Base-by-base conservation (phyloP, 108 stramenopile genomes). In the Fragilaria radians region DNA sequence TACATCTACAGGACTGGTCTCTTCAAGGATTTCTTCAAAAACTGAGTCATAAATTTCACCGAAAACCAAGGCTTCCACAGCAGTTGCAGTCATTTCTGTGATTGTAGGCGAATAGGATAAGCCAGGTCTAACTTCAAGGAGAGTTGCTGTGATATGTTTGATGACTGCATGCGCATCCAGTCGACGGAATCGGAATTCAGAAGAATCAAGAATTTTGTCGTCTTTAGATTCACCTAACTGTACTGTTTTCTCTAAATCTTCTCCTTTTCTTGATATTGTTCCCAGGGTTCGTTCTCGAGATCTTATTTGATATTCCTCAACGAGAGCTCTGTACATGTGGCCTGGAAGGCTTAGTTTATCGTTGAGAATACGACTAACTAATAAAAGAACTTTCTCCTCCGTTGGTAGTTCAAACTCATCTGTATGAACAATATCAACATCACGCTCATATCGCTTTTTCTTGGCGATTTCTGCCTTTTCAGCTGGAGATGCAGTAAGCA, bases 131-230 rank as follows among this genome's bases (percentile, higher is more conserved):
- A 82, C 83, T 54, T 88, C 83, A 19, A 92, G 65, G 4, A 92
- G 70, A 2, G 87, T 81, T 28, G 83, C 83, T n/a, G 91, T 92
- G 7, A 92, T 77, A 63, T 88, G 82, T 64, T 89, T 89, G 21
- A 92, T 92, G 32, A 89, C 70, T 7, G 77, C 88, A 70, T 92
- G 91, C 2, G 85, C 80, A 62, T 92, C 83, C 51, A 73, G 83
- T 18, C 87, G 82, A 33, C 85, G 61, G 7, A 59, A 55, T 30
- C 73, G 52, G 7, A 64, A 48, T 52, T 51, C 50, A 18, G 22
- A 9, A 27, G 46, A 48, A 25, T 49, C 48, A 4, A 18, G 32
- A 22, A 23, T n/a, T 21, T 32, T 11, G 48, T 46, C 52, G 18
- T 22, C 49, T 28, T 24, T 19, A 45, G 34, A 32, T 17, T 32